These are phyloP conservation scores for Aspergillus panamensis DNA, from an alignment of 495 filamentous ascomycete genomes.

Conservation along the genomic window DNA sequence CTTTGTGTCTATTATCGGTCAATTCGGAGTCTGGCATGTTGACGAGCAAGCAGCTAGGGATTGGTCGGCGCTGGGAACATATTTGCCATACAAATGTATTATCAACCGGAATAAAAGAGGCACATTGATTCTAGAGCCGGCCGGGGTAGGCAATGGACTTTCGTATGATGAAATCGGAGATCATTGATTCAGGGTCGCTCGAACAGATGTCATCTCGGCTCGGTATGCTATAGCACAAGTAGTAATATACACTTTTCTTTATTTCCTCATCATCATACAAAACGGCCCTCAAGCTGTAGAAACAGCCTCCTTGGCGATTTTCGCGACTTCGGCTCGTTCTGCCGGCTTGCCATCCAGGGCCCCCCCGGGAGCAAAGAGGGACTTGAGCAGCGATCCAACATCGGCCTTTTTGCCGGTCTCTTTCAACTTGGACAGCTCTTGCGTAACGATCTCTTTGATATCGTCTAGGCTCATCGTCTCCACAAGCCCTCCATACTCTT, in stretches of 20 bases:
- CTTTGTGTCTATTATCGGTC: background rate
- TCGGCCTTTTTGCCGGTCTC: constrained; percentile 41
- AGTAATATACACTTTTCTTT: constrained; percentile 18
- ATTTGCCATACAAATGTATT: background rate
- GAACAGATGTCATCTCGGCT: background rate
- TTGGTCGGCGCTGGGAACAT: background rate
- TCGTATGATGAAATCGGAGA: background rate
- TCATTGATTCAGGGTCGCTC: background rate
- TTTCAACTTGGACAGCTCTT: constrained; percentile 43
- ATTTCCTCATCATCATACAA: background rate
- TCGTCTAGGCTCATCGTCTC: constrained; percentile 49
- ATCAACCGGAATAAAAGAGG: no score
- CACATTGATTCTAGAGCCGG: no score
- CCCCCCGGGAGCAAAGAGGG: constrained; percentile 45
- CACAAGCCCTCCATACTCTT: constrained; percentile 55
- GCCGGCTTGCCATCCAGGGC: constrained; percentile 52
- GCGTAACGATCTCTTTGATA: constrained; percentile 42
- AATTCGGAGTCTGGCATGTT: background rate
- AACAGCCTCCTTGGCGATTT: constrained; percentile 42
- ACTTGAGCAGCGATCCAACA: constrained; percentile 46
- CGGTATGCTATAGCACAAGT: constrained; percentile 17
- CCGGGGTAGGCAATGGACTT: background rate
- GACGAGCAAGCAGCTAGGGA: background rate
- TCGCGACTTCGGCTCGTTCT: constrained; percentile 47
- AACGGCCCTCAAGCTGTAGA: constrained; percentile 15